Evolutionary conservation across 1,139 yeast genomes (phyloP), one percentile per base, ranked within the genome.

Genomic region (Sugiyamaella pinicola): DNA sequence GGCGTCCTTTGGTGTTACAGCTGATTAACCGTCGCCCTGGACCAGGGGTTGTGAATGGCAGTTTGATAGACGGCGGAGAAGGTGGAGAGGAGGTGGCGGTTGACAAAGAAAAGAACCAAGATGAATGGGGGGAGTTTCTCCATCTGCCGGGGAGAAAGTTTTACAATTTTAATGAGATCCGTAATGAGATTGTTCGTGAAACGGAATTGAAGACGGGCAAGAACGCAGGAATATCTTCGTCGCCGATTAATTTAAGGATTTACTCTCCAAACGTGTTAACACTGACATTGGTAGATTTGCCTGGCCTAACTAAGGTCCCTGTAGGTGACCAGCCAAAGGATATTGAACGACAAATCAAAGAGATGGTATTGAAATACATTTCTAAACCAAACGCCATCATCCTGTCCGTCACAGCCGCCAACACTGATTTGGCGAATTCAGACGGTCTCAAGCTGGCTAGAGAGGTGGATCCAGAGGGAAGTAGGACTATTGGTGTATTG

Each of bases 241-340:
- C 83, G 18, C 99, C 99, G 54, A 93, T 93, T 69, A 93, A 93
- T 71, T 79, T 93, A 69, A 81, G 97, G 72, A 90, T 93, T 61
- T 91, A 87, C 71, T 91, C 98, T 24, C 99, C 99, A 12, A 93
- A 91, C 68, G 99, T 93, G 49, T 78, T 93, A 66, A 93, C 98
- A 12, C 81, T 93, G 71, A 95, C 99, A 2, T 80, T 93, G 66
- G 99, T 93, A 41, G 99, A 93, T 77, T 79, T 93, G 64, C 99
- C 99, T 12, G 99, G 99, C 58, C 80, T 95, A 67, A 93, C 99
- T 28, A 93, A 93, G 72, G 99, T 95, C 39, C 99, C 99, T n/a
- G 98, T 93, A 48, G 99, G 99, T 46, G 99, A 93, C 71, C 99
- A 93, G 73, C 99, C 99, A 52, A 88, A 87, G 69, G 99, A 93